These are phyloP conservation scores for Pseudocercospora musae DNA, from an alignment of 2,329 filamentous ascomycete genomes.

Conservation along the genomic window DNA sequence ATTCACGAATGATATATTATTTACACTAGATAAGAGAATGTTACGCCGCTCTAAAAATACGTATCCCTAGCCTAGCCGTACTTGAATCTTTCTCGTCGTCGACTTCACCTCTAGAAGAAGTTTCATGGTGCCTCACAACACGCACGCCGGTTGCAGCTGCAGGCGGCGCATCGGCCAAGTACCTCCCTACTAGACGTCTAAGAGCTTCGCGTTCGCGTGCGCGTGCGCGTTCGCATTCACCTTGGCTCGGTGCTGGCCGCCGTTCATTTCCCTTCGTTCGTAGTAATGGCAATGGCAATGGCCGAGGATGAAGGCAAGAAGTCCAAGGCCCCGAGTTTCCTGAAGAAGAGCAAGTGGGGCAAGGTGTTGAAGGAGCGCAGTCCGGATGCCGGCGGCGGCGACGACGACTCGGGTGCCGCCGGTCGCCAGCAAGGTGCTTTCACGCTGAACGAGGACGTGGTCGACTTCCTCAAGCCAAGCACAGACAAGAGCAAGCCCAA, in stretches of 20 bases:
- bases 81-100: no score
- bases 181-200: no score
- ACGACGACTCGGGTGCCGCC: conserved; percentile 12
- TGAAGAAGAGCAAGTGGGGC: conserved; percentile 34
- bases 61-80: no score
- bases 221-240: no score
- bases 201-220: no score
- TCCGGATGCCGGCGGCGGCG: conserved; percentile 4
- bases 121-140: no score
- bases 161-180: background rate
- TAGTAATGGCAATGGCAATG: conserved; percentile 17
- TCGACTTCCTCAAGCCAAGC: conserved; percentile 57
- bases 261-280: background rate
- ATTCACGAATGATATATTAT: no score
- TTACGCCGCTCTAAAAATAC: no score
- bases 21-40: no score
- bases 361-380: conserved; percentile 31
- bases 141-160: background rate
- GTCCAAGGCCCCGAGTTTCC: conserved; percentile 25
- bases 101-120: no score
- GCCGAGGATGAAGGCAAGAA: conserved; percentile 23
- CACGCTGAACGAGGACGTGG: conserved; percentile 47
- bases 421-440: conserved; percentile 21
- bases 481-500: conserved; percentile 44
- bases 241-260: conserved; percentile 16